phyloP scores from a whole-genome alignment of 345 rosid species.

The Corchorus olitorius region DNA sequence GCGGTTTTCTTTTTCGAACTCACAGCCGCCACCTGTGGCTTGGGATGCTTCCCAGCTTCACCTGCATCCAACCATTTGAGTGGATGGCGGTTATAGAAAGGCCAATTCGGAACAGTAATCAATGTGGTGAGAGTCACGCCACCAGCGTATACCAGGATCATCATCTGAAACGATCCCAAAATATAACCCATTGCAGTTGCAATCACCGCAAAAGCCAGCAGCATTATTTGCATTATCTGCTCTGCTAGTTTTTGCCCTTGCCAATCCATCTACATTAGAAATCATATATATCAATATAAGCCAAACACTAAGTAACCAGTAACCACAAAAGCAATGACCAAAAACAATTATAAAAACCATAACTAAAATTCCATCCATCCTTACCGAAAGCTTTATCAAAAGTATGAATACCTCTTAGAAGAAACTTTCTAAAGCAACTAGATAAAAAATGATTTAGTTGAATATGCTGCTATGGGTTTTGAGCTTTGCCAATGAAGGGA shows the following conservation, averaged over 20 bases:
- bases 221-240: slow-evolving; percentile 87
- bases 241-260: slow-evolving; percentile 95
- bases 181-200: slow-evolving; percentile 56
- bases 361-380: background rate
- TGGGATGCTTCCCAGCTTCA: slow-evolving; percentile 83
- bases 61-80: slow-evolving; percentile 83
- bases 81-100: slow-evolving; percentile 75
- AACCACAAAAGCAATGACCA: background rate
- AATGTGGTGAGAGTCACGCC: slow-evolving; percentile 73
- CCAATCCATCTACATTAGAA: slow-evolving; percentile 75
- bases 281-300: background rate
- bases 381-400: background rate
- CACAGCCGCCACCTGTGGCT: slow-evolving; percentile 50
- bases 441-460: background rate
- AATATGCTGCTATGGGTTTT: background rate
- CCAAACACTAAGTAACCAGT: background rate
- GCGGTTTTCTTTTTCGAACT: slow-evolving; percentile 62
- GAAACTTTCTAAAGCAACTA: background rate
- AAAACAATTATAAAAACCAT: background rate
- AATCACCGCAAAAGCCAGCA: slow-evolving; percentile 59
- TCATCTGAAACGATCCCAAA: slow-evolving; percentile 68
- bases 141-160: slow-evolving; percentile 73
- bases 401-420: background rate
- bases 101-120: slow-evolving; percentile 89
- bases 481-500: background rate